Conservation (phyloP, 139 green algal species). For the Micromonas pusilla region DNA sequence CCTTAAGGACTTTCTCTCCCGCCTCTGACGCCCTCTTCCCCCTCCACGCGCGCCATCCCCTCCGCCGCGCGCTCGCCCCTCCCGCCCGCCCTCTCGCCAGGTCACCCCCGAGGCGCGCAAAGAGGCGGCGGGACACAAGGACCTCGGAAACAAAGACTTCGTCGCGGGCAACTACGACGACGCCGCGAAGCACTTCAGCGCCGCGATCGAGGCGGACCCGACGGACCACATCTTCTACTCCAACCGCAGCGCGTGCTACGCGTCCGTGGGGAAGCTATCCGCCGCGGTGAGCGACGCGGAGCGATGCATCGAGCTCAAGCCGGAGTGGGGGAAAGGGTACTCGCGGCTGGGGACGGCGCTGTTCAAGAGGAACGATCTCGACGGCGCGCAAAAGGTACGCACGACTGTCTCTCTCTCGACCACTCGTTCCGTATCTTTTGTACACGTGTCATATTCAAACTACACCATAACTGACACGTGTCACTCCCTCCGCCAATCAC, state of each 20-base stretch:
- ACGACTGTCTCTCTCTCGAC: too few relatives aligned
- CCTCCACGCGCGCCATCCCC: background rate
- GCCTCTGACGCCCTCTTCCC: too few relatives aligned
- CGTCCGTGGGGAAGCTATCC: constrained; percentile 59
- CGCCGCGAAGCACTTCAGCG: constrained; percentile 73
- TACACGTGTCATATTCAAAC: too few relatives aligned
- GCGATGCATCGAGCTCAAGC: constrained; percentile 70
- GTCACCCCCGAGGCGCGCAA: background rate
- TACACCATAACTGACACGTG: too few relatives aligned
- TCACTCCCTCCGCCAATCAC: too few relatives aligned
- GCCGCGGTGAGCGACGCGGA: constrained; percentile 76
- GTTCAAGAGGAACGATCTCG: constrained; percentile 55
- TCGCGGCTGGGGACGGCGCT: constrained; percentile 76
- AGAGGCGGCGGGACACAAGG: constrained; percentile 44
- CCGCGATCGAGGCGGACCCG: constrained; percentile 32
- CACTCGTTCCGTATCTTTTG: too few relatives aligned
- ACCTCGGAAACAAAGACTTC: constrained; percentile 90
- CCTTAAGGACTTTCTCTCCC: too few relatives aligned
- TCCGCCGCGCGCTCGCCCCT: background rate
- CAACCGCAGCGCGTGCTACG: constrained; percentile 78
- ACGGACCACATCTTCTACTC: constrained; percentile 45
- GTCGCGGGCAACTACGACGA: constrained; percentile 65
- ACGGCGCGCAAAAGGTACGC: constrained; percentile 56
- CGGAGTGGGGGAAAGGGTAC: constrained; percentile 92
- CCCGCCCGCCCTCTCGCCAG: background rate